Evolutionary conservation across 208 protist genomes (phyloP), one percentile per base, ranked within the genome.

Genomic region (Phytomonas francai): DNA sequence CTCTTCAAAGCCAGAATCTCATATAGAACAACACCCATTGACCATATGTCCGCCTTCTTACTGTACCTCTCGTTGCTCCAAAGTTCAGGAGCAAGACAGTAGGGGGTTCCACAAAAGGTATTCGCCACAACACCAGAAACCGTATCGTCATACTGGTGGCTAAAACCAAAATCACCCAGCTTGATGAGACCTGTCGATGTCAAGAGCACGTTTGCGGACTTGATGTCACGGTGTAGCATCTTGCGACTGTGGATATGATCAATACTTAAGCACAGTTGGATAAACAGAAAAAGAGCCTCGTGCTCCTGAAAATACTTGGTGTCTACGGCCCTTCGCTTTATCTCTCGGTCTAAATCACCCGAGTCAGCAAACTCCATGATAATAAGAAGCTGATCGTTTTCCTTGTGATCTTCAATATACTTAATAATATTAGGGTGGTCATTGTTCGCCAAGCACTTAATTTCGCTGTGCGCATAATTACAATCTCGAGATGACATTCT

Each of bases 151-250:
- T 94, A 94, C 76, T 94, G 89, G 74, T 85, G 82, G 70, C 89
- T 91, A 31, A 89, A 94, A 19, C 92, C 92, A 77, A 97, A 97
- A 79, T 97, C 92, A 22, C 86, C 90, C 27, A 97, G 82, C 68
- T 97, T 97, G 56, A 95, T 89, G 56, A 94, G 72, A 0, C 92
- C 92, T 2, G 83, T 89, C 25, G 86, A 89, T 2, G 88, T 94
- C 25, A 97, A 79, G 28, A 97, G 77, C 31, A 96, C 76, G 63
- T 97, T 97, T 11, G 87, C 92, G 1, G 77, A 83, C 59, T 97
- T 97, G 71, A 97, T 92, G 65, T 97, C 92, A 16, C 92, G 85
- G 64, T 97, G 92, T 30, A 96, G 73, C 80, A 97, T 93, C 67
- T 93, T 91, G 73, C 95, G 80, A 6, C 59, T 57, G 66, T 97